Base-by-base conservation (phyloP, 495 filamentous ascomycete species). In the Talaromyces nanjingensis region DNA sequence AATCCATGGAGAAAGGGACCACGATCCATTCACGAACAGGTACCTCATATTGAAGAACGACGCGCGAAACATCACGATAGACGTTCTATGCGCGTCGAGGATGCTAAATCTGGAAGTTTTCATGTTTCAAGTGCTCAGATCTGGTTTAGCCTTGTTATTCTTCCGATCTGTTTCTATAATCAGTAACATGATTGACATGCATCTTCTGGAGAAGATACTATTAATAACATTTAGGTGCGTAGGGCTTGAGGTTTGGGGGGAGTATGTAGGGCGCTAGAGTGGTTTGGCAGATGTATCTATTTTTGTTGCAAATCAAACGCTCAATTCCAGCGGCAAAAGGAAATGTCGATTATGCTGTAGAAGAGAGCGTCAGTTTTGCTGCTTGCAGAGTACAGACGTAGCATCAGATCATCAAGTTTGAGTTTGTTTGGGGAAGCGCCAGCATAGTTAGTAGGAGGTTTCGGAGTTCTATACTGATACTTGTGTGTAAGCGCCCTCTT, bases 11-110 rank as follows among this genome's bases (percentile, higher is more conserved):
- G 22, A 9, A 27, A 27, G 12, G 20, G 22, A 14, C 12, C 53
- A n/a, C 22, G 24, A 62, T 54, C 42, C 45, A 54, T 62, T 33
- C 60, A 62, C 42, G 47, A 60, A 49, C 59, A 33, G 60, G 45
- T 62, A 18, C 39, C 60, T 62, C 45, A 53, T 54, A 18, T 25
- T 62, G 60, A 62, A 62, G 60, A 62, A 62, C 25, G 60, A 62
- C 8, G 45, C 45, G 60, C 60, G 47, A 62, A 62, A 62, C 60
- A 33, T 24, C 24, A 33, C 16, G 42, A 47, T 47, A 22, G n/a
- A 42, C 20, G 18, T 22, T 25, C 34, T 61, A 18, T 49, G 45
- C 59, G 59, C 59, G 59, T 61, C 34, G 25, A 27, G 25, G 22
- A 25, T 42, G 33, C 60, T 62, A 62, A 62, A 52, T 62, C 27